Evolutionary conservation across 768 basidiomycete species (phyloP).

Genomic region (Inosperma sp.): DNA sequence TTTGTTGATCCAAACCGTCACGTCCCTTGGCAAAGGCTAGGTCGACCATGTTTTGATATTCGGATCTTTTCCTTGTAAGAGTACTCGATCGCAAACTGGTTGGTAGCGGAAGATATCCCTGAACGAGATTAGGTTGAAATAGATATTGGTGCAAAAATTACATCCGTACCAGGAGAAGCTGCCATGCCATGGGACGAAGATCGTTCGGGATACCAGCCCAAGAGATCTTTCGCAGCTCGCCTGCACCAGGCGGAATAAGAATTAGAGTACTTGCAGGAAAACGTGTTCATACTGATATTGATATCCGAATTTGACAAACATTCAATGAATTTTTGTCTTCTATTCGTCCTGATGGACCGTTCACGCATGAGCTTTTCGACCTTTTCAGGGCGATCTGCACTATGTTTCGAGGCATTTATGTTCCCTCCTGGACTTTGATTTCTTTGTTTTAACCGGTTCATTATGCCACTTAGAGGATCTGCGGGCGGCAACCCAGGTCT

Average conservation of each 20-base stretch:
- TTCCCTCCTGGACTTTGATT: conserved; percentile 31
- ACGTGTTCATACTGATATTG: conserved; percentile 62
- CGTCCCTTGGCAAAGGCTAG: conserved; percentile 84
- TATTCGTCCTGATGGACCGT: conserved; percentile 72
- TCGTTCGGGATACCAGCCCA: conserved; percentile 93
- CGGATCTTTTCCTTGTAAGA: conserved; percentile 84
- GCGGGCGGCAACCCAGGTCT: conserved; percentile 21
- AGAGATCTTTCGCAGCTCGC: conserved; percentile 82
- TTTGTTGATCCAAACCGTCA: conserved; percentile 87
- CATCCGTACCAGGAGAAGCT: conserved; percentile 74
- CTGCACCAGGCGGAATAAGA: conserved; percentile 35
- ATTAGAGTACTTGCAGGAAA: conserved; percentile 1
- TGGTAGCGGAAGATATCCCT: conserved; percentile 93
- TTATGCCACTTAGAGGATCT: conserved; percentile 60
- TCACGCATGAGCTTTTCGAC: conserved; percentile 65
- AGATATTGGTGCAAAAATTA: conserved; percentile 3
- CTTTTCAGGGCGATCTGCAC: conserved; percentile 33
- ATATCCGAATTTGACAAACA: conserved; percentile 74
- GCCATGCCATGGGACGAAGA: conserved; percentile 90
- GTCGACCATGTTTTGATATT: conserved; percentile 86
- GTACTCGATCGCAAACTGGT: conserved; percentile 68
- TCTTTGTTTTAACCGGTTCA: conserved; percentile 38
- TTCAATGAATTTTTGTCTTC: conserved; percentile 76
- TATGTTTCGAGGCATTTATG: conserved; percentile 22
- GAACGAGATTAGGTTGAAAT: conserved; percentile 9